Percentiles rank a stretch among this genome's conserved stretches.
Conservation (phyloP, 2,329 filamentous ascomycete genomes). For the Beauveria bassiana region DNA sequence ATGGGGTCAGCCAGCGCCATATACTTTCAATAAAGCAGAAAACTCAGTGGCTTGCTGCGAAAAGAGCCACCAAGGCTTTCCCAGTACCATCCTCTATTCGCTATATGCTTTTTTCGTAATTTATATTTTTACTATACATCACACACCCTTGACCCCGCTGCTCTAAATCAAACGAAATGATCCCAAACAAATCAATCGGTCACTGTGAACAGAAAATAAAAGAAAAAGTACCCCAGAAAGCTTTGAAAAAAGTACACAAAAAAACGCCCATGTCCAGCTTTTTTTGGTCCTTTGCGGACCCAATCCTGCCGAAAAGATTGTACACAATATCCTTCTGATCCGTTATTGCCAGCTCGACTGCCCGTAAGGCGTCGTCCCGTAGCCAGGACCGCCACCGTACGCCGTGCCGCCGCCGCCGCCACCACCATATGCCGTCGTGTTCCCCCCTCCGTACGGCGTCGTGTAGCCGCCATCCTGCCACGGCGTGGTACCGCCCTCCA, state of each 20-base stretch:
- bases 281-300: background rate
- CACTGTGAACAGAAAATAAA: background rate
- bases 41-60: too few relatives aligned
- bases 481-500: conserved; percentile 47
- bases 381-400: conserved; percentile 35
- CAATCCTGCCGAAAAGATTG: background rate
- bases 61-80: background rate
- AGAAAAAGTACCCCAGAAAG: background rate
- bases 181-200: background rate
- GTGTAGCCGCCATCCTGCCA: conserved; percentile 61
- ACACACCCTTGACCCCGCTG: background rate
- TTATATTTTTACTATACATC: conserved; percentile 1
- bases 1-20: too few relatives aligned
- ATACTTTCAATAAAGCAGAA: too few relatives aligned
- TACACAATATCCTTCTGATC: background rate
- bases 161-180: background rate
- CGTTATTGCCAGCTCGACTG: conserved; percentile 41
- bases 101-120: conserved; percentile 1
- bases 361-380: conserved; percentile 35
- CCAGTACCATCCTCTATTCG: background rate
- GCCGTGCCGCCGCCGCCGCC: conserved; percentile 20
- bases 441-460: conserved; percentile 55
- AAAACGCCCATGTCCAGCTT: background rate
- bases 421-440: conserved; percentile 57
- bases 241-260: background rate